phyloP scores from a whole-genome alignment of 345 rosid species.

The Clarkia xantiana region DNA sequence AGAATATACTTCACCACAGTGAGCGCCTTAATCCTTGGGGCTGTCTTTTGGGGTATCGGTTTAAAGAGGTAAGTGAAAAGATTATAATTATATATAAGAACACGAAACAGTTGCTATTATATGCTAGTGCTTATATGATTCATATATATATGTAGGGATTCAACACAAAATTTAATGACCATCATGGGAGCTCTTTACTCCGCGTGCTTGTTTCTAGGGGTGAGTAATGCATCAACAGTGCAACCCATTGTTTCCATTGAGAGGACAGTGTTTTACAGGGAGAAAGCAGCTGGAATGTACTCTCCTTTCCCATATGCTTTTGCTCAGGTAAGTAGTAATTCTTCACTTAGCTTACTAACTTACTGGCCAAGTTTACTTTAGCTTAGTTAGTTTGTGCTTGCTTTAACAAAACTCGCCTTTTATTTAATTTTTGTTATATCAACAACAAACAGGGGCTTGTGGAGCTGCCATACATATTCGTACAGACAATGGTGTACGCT shows the following conservation, averaged over 20 bases:
- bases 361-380: no score
- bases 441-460: conserved; percentile 45
- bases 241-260: conserved; percentile 85
- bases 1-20: conserved; percentile 41
- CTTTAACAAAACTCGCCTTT: no score
- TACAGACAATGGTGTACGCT: conserved; percentile 57
- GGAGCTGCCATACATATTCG: conserved; percentile 69
- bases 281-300: conserved; percentile 85
- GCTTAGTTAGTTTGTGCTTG: no score
- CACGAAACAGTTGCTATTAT: background rate
- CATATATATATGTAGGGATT: conserved; percentile 16
- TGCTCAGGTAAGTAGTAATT: conserved; percentile 41
- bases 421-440: no score
- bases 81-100: background rate
- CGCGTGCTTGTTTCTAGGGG: conserved; percentile 71
- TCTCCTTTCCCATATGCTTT: conserved; percentile 59
- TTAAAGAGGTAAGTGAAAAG: conserved; percentile 25
- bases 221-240: conserved; percentile 73
- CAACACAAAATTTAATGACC: conserved; percentile 41
- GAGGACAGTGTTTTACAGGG: conserved; percentile 84
- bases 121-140: background rate
- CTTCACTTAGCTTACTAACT: no score
- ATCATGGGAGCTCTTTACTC: conserved; percentile 86
- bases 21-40: conserved; percentile 57
- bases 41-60: conserved; percentile 74